phyloP scores from a whole-genome alignment of 2,329 filamentous ascomycete genomes.

The Neodidymelliopsis sp. region DNA sequence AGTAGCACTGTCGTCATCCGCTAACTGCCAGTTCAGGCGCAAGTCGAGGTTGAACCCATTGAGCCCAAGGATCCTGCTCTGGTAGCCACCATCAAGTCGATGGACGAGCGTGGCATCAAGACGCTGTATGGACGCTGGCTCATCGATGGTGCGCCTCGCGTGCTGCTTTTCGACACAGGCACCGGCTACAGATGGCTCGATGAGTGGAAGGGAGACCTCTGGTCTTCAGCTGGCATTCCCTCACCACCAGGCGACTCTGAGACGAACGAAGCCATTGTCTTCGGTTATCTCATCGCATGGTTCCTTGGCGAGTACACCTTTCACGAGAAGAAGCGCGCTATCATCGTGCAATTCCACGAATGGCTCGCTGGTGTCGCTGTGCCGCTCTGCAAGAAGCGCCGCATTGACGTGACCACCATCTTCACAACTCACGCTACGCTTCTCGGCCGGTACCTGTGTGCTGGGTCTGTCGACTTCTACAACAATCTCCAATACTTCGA shows the following conservation, averaged over 20 bases:
- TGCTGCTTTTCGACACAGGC: constrained; percentile 93
- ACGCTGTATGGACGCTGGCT: constrained; percentile 96
- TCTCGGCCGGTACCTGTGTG: constrained; percentile 93
- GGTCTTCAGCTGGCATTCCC: constrained; percentile 93
- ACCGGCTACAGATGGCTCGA: constrained; percentile 90
- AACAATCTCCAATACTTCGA: constrained; percentile 98
- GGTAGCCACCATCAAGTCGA: constrained; percentile 83
- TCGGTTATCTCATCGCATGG: constrained; percentile 97
- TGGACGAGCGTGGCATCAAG: constrained; percentile 89
- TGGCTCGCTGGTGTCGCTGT: constrained; percentile 96
- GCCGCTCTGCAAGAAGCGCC: constrained; percentile 89
- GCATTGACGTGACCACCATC: constrained; percentile 96
- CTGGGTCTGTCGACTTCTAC: constrained; percentile 98
- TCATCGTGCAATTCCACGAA: constrained; percentile 98
- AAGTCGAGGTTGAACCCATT: constrained; percentile 96
- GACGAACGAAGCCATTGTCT: constrained; percentile 96
- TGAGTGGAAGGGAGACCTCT: constrained; percentile 97
- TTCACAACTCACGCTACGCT: constrained; percentile 98
- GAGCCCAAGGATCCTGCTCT: constrained; percentile 83
- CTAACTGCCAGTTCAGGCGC: constrained; percentile 67
- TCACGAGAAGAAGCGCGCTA: constrained; percentile 88
- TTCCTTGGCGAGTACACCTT: constrained; percentile 98
- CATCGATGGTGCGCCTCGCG: constrained; percentile 93
- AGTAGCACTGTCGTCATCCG: constrained; percentile 1
- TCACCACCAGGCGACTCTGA: constrained; percentile 90